Base-by-base conservation (phyloP, 2,329 filamentous ascomycete species). In the Stagonosporopsis tanaceti region DNA sequence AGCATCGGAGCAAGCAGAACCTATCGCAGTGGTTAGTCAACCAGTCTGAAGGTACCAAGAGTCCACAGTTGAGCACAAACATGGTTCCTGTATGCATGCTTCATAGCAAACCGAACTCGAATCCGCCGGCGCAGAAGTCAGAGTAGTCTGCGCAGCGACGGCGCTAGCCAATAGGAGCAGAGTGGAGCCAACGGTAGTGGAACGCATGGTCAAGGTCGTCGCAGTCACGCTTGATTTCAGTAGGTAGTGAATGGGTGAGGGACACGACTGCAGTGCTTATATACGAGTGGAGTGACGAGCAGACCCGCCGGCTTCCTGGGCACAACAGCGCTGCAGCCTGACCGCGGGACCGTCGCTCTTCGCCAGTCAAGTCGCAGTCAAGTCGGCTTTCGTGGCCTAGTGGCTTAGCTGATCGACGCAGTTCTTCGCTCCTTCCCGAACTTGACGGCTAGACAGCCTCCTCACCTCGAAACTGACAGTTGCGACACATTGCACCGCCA, bases 371-470 rank as follows among this genome's bases (percentile, higher is more conserved):
- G 52, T 39, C 30, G 57, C 48, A 57, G 48, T 57, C 45, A 59
- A 39, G 52, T 39, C 30, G 57, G 60, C 39, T 35, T 46, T 50
- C 40, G 37, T 50, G 28, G 28, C 17, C 30, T 59, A 59, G 56
- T 30, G 56, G 39, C 56, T 59, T 59, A 54, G 56, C 45, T 24
- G 56, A 59, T 59, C 47, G 41, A 50, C 57, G 48, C 57, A 54
- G 61, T 68, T 66, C 64, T 68, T 67, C 66, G 66, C 67, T 67
- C 68, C 72, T 73, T 72, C 70, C 71, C 64, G 60, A 64, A 30
- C 34, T 37, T 30, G 61, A 67, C 67, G 55, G 60, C 66, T 55
- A 69, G 61, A 42, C 51, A 47, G 35, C 51, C 44, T 47, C 44
- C 44, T 48, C 64, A 60, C 53, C 50, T 62, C 50, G 46, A 57